These are phyloP conservation scores for Lactarius indigo DNA, from an alignment of 768 basidiomycete species.

Conservation along the genomic window DNA sequence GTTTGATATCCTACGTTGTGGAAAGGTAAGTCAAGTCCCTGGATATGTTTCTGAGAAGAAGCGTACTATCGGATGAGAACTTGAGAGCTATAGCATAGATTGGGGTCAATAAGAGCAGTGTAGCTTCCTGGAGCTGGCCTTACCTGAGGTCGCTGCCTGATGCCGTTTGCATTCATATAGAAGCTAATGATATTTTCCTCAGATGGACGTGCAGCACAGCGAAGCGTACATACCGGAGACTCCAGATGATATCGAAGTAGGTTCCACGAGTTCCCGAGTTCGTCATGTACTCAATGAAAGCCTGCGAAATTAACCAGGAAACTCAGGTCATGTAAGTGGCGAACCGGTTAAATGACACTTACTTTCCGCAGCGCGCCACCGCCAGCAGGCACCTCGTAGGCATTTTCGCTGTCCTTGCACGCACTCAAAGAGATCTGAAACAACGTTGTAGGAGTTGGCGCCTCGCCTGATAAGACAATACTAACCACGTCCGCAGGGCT, in stretches of 20 bases:
- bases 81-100: neutral
- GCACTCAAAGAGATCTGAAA: conserved; percentile 6
- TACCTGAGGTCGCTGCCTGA: conserved; percentile 1
- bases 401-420: neutral
- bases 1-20: neutral
- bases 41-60: neutral
- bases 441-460: neutral
- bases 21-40: neutral
- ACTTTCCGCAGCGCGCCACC: conserved; percentile 4
- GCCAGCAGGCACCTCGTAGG: neutral
- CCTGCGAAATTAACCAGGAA: neutral
- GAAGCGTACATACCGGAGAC: neutral
- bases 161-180: neutral
- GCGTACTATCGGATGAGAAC: neutral
- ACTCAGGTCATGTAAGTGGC: neutral
- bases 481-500: conserved; percentile 5
- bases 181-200: neutral
- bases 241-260: neutral
- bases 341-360: neutral
- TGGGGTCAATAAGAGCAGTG: neutral
- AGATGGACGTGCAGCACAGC: neutral
- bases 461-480: neutral
- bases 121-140: neutral
- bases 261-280: neutral
- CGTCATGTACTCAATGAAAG: conserved; percentile 4